Base-by-base conservation (phyloP, 306 rosid genomes). In the Comarum palustre region DNA sequence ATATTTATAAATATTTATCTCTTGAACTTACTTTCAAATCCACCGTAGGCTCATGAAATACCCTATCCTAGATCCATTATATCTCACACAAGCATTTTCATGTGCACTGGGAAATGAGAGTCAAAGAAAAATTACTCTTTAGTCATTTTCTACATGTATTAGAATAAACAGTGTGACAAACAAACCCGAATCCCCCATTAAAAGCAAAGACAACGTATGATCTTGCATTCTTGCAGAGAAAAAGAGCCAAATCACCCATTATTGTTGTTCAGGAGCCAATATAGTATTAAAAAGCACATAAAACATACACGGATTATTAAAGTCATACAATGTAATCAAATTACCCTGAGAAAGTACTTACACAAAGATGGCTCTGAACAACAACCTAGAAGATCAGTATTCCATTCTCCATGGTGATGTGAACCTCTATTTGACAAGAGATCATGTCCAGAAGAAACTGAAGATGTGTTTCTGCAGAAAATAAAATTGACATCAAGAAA, bases 331-430 rank as follows among this genome's bases (percentile, higher is more conserved):
- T 38, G 25, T 11, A 70, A 52, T 51, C 0, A 6, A 70, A 51
- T 39, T 34, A 22, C 5, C 12, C 27, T 14, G 51, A 50, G 75
- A 79, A 80, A 78, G 59, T 69, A 85, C 96, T 34, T 90, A 95
- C 99, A 95, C 63, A 95, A 86, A 65, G 79, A 84, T 63, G 96
- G 97, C 71, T 95, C 96, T 29, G 99, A 87, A 79, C 97, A 95
- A 79, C 99, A 95, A 69, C 90, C 91, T 31, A 95, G 99, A 71
- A 95, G 86, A 89, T 95, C 99, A 68, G 87, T 83, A 61, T 90
- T 93, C 99, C 99, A 95, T 51, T 95, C 96, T 70, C 79, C 93
- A 50, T 83, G 84, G 61, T 66, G 84, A 81, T 80, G 76, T 51
- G 96, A 88, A 72, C 86, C 84, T 73, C 87, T 87, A 45, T 84